Evolutionary conservation across 108 stramenopile genomes (phyloP), one percentile per base, ranked within the genome.

Genomic region (Skeletonema menzelii): DNA sequence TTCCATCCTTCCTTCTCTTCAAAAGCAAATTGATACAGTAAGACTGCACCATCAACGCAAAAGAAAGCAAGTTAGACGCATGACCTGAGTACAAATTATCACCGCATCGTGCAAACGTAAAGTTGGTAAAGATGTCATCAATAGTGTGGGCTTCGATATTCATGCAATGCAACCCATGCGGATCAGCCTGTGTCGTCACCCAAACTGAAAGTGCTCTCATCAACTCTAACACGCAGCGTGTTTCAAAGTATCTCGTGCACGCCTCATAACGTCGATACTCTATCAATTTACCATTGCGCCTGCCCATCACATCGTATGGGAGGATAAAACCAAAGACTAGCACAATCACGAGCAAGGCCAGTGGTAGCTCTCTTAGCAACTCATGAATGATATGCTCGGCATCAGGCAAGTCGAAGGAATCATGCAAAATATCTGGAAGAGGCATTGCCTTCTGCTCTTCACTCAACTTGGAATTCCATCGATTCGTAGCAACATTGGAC

Each of bases 241-340:
- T 70, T 70, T 70, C 69, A 46, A 70, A 70, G 69, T 46, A 70
- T 24, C 63, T 57, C 57, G 58, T 70, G 17, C 14, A 65, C 15
- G 63, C 56, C 26, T 64, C 63, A 24, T 8, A 24, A 0, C 69
- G 62, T 27, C 63, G 62, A 63, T 70, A 70, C 30, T 65, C 26
- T 17, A 13, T 22, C 38, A 20, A 27, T 22, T 30, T 19, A 26
- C 56, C 26, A 35, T 40, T 63, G 2, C 59, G 67, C 20, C 31
- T 20, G 17, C 63, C 63, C 19, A 69, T 27, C 53, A 59, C 22
- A 62, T 69, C 67, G 58, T 69, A 63, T 22, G 60, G 67, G 10
- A 69, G 13, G 27, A 63, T 1, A 37, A 69, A 69, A 2, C 60
- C 67, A 26, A 69, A 30, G 28, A 69, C 20, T 17, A 69, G 53